phyloP scores from a whole-genome alignment of 805 yeast species.

The Metschnikowia colocasiae region DNA sequence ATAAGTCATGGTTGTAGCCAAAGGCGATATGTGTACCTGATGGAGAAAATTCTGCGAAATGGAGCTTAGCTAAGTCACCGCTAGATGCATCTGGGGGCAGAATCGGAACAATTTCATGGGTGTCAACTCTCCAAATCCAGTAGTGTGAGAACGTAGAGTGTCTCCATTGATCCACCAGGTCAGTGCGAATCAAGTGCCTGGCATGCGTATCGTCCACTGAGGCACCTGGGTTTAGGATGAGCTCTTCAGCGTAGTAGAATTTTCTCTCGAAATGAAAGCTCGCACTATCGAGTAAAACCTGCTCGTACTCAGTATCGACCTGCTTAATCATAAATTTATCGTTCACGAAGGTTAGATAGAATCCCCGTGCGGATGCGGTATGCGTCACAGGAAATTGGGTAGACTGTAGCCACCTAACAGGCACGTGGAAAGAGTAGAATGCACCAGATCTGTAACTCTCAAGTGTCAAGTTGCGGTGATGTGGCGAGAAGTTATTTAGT shows the following conservation, averaged over 20 bases:
- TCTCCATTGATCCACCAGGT: slow-evolving; percentile 43
- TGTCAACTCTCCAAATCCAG: slow-evolving; percentile 33
- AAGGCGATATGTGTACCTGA: slow-evolving; percentile 51
- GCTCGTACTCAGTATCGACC: slow-evolving; percentile 25
- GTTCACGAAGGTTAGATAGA: slow-evolving; percentile 22
- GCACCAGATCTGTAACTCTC: slow-evolving; percentile 23
- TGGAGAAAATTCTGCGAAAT: slow-evolving; percentile 58
- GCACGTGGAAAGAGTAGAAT: neutral
- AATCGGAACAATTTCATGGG: slow-evolving; percentile 29
- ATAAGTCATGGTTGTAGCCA: slow-evolving; percentile 55
- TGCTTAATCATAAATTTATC: slow-evolving; percentile 23
- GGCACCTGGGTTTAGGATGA: slow-evolving; percentile 38
- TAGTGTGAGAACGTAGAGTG: slow-evolving; percentile 35
- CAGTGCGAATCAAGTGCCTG: slow-evolving; percentile 53
- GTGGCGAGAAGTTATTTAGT: slow-evolving; percentile 27
- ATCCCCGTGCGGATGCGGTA: slow-evolving; percentile 24
- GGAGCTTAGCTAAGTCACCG: slow-evolving; percentile 22
- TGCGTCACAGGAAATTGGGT: slow-evolving; percentile 29
- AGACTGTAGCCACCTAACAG: slow-evolving; percentile 28
- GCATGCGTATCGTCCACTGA: slow-evolving; percentile 42
- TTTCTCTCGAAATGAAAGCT: slow-evolving; percentile 43
- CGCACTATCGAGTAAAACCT: slow-evolving; percentile 25
- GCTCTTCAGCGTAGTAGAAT: slow-evolving; percentile 28
- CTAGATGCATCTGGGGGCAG: slow-evolving; percentile 24
- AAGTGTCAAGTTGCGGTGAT: slow-evolving; percentile 28